Evolutionary conservation across 306 rosid species (phyloP).

Genomic region (Medicago lupulina): DNA sequence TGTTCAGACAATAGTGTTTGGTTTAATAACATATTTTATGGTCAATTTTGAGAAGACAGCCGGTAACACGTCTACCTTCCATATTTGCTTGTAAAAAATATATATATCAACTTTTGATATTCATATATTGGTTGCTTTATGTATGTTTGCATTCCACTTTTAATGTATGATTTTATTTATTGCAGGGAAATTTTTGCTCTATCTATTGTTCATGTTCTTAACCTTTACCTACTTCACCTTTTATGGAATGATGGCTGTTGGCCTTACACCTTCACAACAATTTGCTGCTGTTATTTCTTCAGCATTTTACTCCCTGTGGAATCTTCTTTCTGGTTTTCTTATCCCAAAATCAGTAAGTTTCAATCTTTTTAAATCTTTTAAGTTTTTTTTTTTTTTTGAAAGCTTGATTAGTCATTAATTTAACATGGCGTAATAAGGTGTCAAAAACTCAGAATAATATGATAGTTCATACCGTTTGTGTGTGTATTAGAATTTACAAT

Average conservation of each 20-base stretch:
- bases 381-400: not conserved
- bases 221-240: slow-evolving; percentile 95
- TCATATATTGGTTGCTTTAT: slow-evolving; percentile 8
- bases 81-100: not conserved
- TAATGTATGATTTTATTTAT: slow-evolving; percentile 17
- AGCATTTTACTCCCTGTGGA: slow-evolving; percentile 95
- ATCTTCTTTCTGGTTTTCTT: slow-evolving; percentile 94
- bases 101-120: not conserved
- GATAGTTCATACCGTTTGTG: not conserved
- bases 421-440: not conserved
- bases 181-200: slow-evolving; percentile 82
- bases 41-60: slow-evolving; percentile 70
- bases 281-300: slow-evolving; percentile 88
- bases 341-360: slow-evolving; percentile 75
- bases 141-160: not conserved
- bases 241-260: slow-evolving; percentile 96
- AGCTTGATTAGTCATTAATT: not conserved
- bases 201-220: slow-evolving; percentile 86
- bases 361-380: not conserved
- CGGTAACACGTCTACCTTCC: slow-evolving; percentile 48
- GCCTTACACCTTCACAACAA: slow-evolving; percentile 82
- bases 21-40: slow-evolving; percentile 82
- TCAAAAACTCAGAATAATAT: not conserved
- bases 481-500: too few relatives aligned
- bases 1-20: slow-evolving; percentile 71